Evolutionary conservation across 2,329 filamentous ascomycete genomes (phyloP), one percentile per base, ranked within the genome.

Genomic region (Lachnellula suecica): DNA sequence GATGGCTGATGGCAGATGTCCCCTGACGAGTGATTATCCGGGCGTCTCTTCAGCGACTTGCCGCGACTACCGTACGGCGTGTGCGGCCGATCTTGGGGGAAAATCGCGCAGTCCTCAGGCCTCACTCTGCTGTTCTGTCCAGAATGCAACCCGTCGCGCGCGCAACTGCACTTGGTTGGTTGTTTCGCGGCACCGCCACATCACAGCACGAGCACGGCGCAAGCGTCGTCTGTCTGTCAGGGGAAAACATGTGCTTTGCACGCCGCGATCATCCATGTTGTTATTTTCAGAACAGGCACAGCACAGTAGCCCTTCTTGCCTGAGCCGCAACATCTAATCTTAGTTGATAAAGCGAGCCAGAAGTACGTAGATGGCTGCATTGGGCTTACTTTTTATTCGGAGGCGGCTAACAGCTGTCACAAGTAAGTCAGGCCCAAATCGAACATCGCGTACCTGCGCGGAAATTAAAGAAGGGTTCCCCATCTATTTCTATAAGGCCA

Each of bases 231-330:
- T n/a, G 42, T 8, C 4, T 15, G 23, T 44, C 42, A 47, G 29
- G 29, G 19, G 24, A 23, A 34, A 43, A 42, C 37, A 49, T 43
- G 47, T 49, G 47, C n/a, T 27, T 8, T 25, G 31, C 45, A 25
- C 34, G 38, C 27, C 11, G 11, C 15, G 17, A 23, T 35, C 34
- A 20, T 20, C 20, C 42, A 44, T 44, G 15, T 17, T 25, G 40
- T 31, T 44, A 44, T 44, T 44, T 27, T 27, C 13, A 44, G 42
- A 25, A 44, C n/a, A 34, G 31, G 31, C 31, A 13, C 31, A 7
- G 27, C 15, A 15, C 9, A 15, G 29, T 34, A 15, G 11, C 29
- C n/a, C n/a, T 13, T 31, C 15, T 34, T 34, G 31, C 11, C 31
- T 34, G 13, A 34, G 31, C 31, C 31, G 31, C 31, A 34, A 8